Conservation (phyloP, 345 rosid genomes). For the Lepidium sativum region DNA sequence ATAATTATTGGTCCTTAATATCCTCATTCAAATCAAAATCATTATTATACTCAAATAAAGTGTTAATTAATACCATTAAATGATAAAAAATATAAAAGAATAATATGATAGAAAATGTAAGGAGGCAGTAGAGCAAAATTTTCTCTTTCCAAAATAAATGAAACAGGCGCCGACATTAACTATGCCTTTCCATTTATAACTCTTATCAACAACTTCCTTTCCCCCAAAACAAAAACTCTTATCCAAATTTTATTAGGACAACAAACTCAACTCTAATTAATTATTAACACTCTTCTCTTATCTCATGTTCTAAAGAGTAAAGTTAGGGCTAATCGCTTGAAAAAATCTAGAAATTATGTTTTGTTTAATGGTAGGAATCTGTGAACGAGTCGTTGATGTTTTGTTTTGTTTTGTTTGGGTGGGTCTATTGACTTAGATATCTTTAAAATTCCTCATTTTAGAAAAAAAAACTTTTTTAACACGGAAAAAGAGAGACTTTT, state of each 20-base stretch:
- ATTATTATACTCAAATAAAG: too few species aligned
- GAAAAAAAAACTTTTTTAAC: slow-evolving; percentile 5
- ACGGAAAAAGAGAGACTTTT: slow-evolving; percentile 32
- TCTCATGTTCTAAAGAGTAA: not conserved
- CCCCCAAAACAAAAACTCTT: too few species aligned
- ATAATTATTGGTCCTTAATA: too few species aligned
- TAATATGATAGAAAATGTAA: too few species aligned
- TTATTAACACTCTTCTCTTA: too few species aligned
- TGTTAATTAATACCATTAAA: too few species aligned
- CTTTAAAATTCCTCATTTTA: not conserved
- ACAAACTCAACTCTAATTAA: too few species aligned
- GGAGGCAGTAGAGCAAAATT: not conserved
- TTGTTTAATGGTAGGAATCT: slow-evolving; percentile 1
- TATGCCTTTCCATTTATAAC: slow-evolving; percentile 4
- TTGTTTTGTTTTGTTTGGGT: not conserved
- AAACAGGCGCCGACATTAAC: slow-evolving; percentile 27
- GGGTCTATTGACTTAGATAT: slow-evolving; percentile 11
- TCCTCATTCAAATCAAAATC: too few species aligned
- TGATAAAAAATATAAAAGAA: too few species aligned
- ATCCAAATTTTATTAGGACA: too few species aligned
- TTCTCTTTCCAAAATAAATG: slow-evolving; percentile 23
- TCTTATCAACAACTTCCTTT: not conserved
- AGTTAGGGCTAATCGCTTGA: not conserved
- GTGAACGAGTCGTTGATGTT: slow-evolving; percentile 10
- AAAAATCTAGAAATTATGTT: not conserved